Percentiles rank a stretch among this genome's conserved stretches.
These are phyloP conservation scores for Fraxinus floribunda DNA, from an alignment of 305 asterid species.

Conservation along the genomic window DNA sequence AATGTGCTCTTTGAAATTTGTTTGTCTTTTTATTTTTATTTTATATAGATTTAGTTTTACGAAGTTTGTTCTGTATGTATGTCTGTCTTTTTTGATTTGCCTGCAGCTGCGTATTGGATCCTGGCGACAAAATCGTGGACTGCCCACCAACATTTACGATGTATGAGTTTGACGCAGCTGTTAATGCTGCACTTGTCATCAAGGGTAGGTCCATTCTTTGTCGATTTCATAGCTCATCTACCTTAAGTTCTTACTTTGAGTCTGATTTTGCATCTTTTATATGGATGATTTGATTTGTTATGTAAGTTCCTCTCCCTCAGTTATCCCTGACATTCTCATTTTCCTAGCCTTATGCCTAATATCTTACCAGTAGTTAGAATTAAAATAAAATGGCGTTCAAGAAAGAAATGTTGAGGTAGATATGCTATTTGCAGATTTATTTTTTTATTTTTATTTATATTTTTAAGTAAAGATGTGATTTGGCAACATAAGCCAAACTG, in stretches of 20 bases:
- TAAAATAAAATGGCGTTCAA: neutral
- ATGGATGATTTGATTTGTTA: conserved; percentile 1
- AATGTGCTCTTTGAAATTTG: conserved; percentile 14
- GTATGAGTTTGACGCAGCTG: conserved; percentile 99
- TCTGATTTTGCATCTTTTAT: neutral
- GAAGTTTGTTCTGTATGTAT: neutral
- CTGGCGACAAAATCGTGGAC: conserved; percentile 93
- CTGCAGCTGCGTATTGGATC: conserved; percentile 86
- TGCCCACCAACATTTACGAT: conserved; percentile 97
- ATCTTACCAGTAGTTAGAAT: neutral
- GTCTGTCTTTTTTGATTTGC: conserved; percentile 14
- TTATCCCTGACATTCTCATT: neutral
- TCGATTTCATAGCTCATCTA: conserved; percentile 1
- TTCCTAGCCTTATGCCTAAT: neutral
- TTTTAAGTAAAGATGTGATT: neutral
- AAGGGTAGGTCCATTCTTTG: conserved; percentile 53
- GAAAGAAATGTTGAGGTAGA: neutral
- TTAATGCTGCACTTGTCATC: conserved; percentile 81
- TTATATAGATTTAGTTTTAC: neutral
- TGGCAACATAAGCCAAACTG: neutral
- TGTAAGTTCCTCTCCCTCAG: neutral
- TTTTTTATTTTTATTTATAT: too few relatives aligned
- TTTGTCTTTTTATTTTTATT: conserved; percentile 4
- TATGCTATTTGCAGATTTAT: neutral
- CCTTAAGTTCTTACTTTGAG: conserved; percentile 1